These are phyloP conservation scores for Blastomyces percursus DNA, from an alignment of 2,329 filamentous ascomycete genomes.

Conservation along the genomic window DNA sequence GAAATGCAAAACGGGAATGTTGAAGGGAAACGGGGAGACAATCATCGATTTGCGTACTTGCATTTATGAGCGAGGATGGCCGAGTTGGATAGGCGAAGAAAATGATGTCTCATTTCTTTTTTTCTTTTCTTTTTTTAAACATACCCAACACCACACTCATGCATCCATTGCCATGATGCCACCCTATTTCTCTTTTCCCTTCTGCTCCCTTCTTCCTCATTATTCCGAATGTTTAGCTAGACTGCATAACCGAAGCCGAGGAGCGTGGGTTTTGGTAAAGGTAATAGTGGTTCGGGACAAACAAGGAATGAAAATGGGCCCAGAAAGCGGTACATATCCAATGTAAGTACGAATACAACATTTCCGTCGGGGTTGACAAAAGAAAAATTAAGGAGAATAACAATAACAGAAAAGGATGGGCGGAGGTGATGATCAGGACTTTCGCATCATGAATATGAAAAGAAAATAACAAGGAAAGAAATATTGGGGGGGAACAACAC, in stretches of 20 bases:
- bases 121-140: background rate
- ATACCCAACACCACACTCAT: background rate
- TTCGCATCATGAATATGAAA: background rate
- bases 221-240: background rate
- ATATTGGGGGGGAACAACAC: background rate
- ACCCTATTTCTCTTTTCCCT: background rate
- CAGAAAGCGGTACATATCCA: background rate
- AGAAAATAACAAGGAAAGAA: background rate
- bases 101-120: background rate
- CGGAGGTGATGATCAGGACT: background rate
- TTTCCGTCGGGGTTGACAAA: background rate
- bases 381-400: background rate
- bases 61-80: background rate
- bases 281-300: background rate
- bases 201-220: background rate
- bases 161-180: background rate
- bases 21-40: background rate
- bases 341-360: background rate
- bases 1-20: background rate
- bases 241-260: background rate
- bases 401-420: background rate
- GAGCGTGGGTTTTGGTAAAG: background rate
- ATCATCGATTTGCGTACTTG: background rate
- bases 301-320: background rate
- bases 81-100: background rate